phyloP scores from a whole-genome alignment of 2,329 filamentous ascomycete species.

The Celoporthe dispersa region DNA sequence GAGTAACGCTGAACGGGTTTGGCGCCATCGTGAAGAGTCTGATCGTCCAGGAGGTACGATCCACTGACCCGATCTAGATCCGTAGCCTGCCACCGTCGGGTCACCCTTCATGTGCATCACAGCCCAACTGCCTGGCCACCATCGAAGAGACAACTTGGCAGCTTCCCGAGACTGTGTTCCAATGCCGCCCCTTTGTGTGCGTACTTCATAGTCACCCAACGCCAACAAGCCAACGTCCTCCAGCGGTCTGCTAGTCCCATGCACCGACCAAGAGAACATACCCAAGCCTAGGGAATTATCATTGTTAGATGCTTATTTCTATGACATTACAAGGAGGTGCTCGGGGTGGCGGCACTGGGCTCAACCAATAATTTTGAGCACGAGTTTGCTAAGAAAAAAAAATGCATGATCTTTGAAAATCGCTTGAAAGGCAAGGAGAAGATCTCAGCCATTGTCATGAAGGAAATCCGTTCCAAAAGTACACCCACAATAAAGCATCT shows the following conservation, averaged over 20 bases:
- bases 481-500: not conserved
- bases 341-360: no score
- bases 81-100: not conserved
- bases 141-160: not conserved
- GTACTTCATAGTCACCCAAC: not conserved
- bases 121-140: no score
- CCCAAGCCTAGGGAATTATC: not conserved
- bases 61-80: not conserved
- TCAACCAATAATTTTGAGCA: no score
- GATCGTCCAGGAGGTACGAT: not conserved
- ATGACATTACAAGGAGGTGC: no score
- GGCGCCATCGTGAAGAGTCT: not conserved
- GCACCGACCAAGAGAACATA: not conserved
- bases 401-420: not conserved
- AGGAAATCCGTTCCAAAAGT: not conserved
- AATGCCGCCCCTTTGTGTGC: not conserved
- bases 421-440: not conserved
- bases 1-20: not conserved
- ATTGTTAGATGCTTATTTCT: no score
- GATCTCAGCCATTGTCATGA: not conserved
- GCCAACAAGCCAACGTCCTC: not conserved
- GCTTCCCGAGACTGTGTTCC: not conserved
- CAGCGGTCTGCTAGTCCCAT: not conserved
- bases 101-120: not conserved
- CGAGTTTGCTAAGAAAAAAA: not conserved